These are phyloP conservation scores for Gaeumannomyces tritici DNA, from an alignment of 2,329 filamentous ascomycete genomes.

Conservation along the genomic window DNA sequence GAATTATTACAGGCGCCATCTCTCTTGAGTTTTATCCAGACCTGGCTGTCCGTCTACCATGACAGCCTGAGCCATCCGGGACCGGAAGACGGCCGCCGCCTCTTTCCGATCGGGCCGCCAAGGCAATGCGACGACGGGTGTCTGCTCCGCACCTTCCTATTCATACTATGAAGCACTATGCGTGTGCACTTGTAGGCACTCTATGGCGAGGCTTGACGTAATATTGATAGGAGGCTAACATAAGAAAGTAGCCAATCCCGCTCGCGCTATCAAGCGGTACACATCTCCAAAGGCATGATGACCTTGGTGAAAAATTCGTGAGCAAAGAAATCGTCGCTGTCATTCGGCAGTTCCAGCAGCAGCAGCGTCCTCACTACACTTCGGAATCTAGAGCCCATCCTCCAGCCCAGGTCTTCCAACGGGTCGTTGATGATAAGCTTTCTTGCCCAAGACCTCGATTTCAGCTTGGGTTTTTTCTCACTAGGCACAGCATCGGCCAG, in stretches of 20 bases:
- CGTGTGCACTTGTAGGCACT: too few species aligned
- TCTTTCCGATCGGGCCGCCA: neutral
- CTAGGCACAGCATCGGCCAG: neutral
- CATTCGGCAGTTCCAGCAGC: neutral
- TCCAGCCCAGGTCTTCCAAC: neutral
- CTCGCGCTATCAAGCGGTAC: too few species aligned
- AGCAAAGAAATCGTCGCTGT: neutral
- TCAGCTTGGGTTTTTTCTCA: neutral
- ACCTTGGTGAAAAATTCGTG: neutral
- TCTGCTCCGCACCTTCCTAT: neutral
- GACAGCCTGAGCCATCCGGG: neutral
- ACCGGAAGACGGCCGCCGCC: neutral
- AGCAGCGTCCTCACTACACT: neutral
- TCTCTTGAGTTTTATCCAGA: neutral
- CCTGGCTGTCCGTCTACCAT: neutral
- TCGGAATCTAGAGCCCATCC: neutral
- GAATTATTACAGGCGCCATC: neutral
- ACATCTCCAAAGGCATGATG: neutral
- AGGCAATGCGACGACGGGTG: neutral
- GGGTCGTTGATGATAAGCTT: neutral
- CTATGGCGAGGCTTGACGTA: too few species aligned
- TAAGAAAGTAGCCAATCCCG: neutral
- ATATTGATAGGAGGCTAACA: too few species aligned
- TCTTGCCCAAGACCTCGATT: neutral
- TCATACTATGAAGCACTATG: too few species aligned